Evolutionary conservation across 768 basidiomycete genomes (phyloP).

Genomic region (Pholiota microspora): DNA sequence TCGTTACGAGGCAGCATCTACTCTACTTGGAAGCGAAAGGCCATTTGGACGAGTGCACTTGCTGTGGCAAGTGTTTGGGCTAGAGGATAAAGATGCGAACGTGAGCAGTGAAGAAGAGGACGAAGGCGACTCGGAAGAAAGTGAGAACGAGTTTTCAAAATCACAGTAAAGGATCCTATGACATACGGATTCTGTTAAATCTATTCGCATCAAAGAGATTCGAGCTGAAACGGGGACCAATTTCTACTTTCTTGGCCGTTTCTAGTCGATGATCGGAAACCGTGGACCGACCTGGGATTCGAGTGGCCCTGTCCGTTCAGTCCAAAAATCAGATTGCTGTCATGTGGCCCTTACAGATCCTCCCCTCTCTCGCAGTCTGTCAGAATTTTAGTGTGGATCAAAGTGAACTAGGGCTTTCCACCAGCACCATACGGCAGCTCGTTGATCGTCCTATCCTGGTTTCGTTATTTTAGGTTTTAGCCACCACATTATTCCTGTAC

Average conservation of each 20-base stretch:
- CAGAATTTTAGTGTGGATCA: too few relatives aligned
- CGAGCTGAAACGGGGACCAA: neutral
- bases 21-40: conserved; percentile 77
- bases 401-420: too few relatives aligned
- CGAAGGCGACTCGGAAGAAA: conserved; percentile 5
- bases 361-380: too few relatives aligned
- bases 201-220: neutral
- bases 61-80: conserved; percentile 76
- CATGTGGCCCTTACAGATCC: neutral
- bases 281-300: neutral
- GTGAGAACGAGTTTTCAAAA: neutral
- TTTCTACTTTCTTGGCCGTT: neutral
- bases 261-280: neutral
- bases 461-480: too few relatives aligned
- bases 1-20: conserved; percentile 88
- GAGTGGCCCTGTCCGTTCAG: neutral
- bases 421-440: too few relatives aligned
- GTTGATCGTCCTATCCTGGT: too few relatives aligned
- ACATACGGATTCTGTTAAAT: neutral
- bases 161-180: neutral
- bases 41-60: conserved; percentile 79
- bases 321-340: neutral
- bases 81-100: conserved; percentile 42
- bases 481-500: too few relatives aligned
- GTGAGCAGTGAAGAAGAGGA: conserved; percentile 14